A percentile compares a stretch with the other conserved stretches of the same genome.
These are phyloP conservation scores for Tulasnella sp. DNA, from an alignment of 768 basidiomycete species.

Conservation along the genomic window DNA sequence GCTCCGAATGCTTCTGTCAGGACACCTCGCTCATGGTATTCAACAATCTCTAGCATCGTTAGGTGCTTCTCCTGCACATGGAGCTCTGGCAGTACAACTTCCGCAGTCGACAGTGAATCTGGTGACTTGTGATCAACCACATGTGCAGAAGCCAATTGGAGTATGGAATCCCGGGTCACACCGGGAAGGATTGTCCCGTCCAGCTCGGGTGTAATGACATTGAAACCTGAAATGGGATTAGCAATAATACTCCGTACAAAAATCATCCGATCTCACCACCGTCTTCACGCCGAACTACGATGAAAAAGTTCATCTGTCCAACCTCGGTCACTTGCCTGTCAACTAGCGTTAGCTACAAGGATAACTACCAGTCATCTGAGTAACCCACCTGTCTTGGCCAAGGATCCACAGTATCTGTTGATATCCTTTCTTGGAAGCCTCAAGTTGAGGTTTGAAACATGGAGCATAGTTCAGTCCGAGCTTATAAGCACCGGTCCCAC, in stretches of 20 bases:
- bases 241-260: not conserved
- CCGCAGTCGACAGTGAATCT: constrained; percentile 33
- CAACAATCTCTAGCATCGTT: constrained; percentile 38
- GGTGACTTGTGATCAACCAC: constrained; percentile 24
- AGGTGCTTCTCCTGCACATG: constrained; percentile 44
- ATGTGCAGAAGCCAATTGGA: constrained; percentile 56
- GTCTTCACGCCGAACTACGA: constrained; percentile 43
- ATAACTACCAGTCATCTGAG: no score
- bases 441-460: constrained; percentile 47
- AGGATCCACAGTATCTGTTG: constrained; percentile 69
- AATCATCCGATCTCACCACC: constrained; percentile 32
- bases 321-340: constrained; percentile 36
- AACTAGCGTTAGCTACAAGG: not conserved
- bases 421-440: constrained; percentile 55
- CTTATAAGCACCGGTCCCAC: constrained; percentile 49
- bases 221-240: constrained; percentile 37
- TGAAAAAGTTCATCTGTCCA: constrained; percentile 71
- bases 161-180: constrained; percentile 76
- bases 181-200: constrained; percentile 90
- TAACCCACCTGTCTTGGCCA: constrained; percentile 36
- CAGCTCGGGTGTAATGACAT: constrained; percentile 78
- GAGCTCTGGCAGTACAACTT: constrained; percentile 28
- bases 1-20: constrained; percentile 76
- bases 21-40: constrained; percentile 39
- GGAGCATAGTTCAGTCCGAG: constrained; percentile 56